These are phyloP conservation scores for Barbatosphaeria neglecta DNA, from an alignment of 495 filamentous ascomycete genomes.

Conservation along the genomic window DNA sequence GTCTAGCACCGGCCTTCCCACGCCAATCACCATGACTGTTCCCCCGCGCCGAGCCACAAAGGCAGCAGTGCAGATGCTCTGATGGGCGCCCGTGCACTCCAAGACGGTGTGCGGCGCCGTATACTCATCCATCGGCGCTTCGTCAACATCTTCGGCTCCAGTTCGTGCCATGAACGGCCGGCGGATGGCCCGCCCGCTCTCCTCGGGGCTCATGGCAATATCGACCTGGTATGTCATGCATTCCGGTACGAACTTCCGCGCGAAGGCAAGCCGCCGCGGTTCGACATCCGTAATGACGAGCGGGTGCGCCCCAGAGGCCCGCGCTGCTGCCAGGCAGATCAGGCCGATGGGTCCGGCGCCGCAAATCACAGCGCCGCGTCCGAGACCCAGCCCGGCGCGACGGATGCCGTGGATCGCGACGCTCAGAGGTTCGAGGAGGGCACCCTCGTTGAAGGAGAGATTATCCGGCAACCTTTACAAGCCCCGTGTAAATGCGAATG, in stretches of 20 bases:
- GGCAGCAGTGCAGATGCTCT: slow-evolving; percentile 43
- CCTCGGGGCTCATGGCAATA: slow-evolving; percentile 27
- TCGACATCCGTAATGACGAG: slow-evolving; percentile 55
- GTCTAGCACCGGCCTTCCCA: slow-evolving; percentile 48
- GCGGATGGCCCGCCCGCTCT: slow-evolving; percentile 41
- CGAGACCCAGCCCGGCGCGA: slow-evolving; percentile 24
- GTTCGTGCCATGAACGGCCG: slow-evolving; percentile 22
- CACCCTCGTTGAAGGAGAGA: slow-evolving; percentile 32
- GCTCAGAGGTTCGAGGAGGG: slow-evolving; percentile 37
- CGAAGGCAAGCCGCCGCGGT: slow-evolving; percentile 42
- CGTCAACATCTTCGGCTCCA: slow-evolving; percentile 1
- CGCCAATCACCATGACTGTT: slow-evolving; percentile 50
- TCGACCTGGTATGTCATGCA: slow-evolving; percentile 44
- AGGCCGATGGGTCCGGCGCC: slow-evolving; percentile 42
- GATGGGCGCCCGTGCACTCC: slow-evolving; percentile 55
- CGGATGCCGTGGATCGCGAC: slow-evolving; percentile 36
- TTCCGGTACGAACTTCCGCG: slow-evolving; percentile 44
- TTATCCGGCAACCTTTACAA: slow-evolving; percentile 24
- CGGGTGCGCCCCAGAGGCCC: slow-evolving; percentile 52
- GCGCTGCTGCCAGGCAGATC: slow-evolving; percentile 35
- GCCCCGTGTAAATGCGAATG: not conserved
- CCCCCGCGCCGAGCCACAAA: slow-evolving; percentile 48
- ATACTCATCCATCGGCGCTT: slow-evolving; percentile 27
- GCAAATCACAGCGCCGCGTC: slow-evolving; percentile 27
- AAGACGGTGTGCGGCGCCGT: slow-evolving; percentile 43